These are phyloP conservation scores for Candida sp. DNA, from an alignment of 1,139 yeast genomes.

Conservation along the genomic window DNA sequence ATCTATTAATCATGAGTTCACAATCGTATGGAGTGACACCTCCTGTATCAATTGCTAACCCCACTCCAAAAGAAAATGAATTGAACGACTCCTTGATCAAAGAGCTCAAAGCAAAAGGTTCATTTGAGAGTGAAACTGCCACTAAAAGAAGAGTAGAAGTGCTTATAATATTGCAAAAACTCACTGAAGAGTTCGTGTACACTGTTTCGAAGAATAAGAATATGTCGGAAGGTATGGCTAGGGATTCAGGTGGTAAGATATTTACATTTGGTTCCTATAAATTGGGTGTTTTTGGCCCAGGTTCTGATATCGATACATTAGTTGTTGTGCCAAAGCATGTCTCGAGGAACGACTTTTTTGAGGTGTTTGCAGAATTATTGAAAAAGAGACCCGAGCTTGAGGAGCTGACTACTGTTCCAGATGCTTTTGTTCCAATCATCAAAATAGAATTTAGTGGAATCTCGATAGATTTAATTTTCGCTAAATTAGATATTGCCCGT, in stretches of 20 bases:
- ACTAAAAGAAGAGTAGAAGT: slow-evolving; percentile 79
- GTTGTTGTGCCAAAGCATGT: slow-evolving; percentile 97
- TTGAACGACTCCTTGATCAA: slow-evolving; percentile 73
- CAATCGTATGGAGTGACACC: slow-evolving; percentile 76
- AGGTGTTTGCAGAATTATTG: slow-evolving; percentile 66
- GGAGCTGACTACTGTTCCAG: slow-evolving; percentile 91
- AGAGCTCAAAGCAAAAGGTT: slow-evolving; percentile 80
- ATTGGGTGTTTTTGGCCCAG: slow-evolving; percentile 96
- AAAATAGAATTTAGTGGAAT: slow-evolving; percentile 86
- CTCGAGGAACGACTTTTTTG: slow-evolving; percentile 84
- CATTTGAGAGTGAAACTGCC: slow-evolving; percentile 84
- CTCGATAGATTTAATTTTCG: slow-evolving; percentile 86
- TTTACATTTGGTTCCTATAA: slow-evolving; percentile 95
- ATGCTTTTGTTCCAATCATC: slow-evolving; percentile 95
- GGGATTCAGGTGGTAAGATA: slow-evolving; percentile 95
- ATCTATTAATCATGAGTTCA: slow-evolving; percentile 26
- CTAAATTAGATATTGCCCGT: slow-evolving; percentile 75
- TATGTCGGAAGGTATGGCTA: slow-evolving; percentile 97
- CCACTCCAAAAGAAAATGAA: slow-evolving; percentile 74
- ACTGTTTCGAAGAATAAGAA: slow-evolving; percentile 75
- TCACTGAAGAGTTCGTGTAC: slow-evolving; percentile 79
- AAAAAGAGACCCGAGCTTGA: slow-evolving; percentile 75
- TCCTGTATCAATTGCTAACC: slow-evolving; percentile 81
- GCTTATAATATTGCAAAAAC: slow-evolving; percentile 63
- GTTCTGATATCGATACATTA: slow-evolving; percentile 94